Percentiles rank a stretch among this genome's conserved stretches.
Conservation (phyloP, 805 yeast genomes). For the Candida ulmi region DNA sequence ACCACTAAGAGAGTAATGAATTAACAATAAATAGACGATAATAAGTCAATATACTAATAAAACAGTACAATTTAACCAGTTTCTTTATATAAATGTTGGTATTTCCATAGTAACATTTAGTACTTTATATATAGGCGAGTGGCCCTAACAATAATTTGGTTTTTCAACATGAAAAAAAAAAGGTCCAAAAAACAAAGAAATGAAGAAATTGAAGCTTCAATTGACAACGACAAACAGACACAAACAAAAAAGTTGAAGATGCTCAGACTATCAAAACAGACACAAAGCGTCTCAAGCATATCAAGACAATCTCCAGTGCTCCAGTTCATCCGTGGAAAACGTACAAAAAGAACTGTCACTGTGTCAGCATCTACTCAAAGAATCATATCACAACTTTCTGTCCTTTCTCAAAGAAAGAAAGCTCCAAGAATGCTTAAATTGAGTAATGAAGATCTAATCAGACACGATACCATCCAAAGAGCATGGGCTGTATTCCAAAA, state of each 20-base stretch:
- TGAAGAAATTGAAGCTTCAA: too few relatives aligned
- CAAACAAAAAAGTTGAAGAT: neutral
- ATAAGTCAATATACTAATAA: too few relatives aligned
- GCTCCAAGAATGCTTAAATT: conserved; percentile 78
- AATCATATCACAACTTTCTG: conserved; percentile 56
- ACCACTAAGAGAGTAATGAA: too few relatives aligned
- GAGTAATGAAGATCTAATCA: conserved; percentile 73
- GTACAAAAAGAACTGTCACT: conserved; percentile 34
- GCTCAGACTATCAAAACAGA: neutral
- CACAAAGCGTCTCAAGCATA: neutral
- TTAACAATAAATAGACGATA: too few relatives aligned
- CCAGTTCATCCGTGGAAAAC: conserved; percentile 41
- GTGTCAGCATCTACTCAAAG: conserved; percentile 44
- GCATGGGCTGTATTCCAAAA: conserved; percentile 74
- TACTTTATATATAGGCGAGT: too few relatives aligned
- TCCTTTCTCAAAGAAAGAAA: conserved; percentile 80
- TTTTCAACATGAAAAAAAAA: too few relatives aligned
- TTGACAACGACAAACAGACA: too few relatives aligned
- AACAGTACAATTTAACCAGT: too few relatives aligned
- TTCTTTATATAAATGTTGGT: too few relatives aligned
- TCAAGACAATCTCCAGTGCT: conserved; percentile 3
- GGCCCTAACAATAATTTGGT: too few relatives aligned
- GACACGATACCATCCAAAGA: conserved; percentile 73
- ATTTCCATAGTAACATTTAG: too few relatives aligned
- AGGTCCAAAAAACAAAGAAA: too few relatives aligned